Evolutionary conservation across 2,329 filamentous ascomycete species (phyloP), one percentile per base, ranked within the genome.

Genomic region (Exophiala aquamarina): DNA sequence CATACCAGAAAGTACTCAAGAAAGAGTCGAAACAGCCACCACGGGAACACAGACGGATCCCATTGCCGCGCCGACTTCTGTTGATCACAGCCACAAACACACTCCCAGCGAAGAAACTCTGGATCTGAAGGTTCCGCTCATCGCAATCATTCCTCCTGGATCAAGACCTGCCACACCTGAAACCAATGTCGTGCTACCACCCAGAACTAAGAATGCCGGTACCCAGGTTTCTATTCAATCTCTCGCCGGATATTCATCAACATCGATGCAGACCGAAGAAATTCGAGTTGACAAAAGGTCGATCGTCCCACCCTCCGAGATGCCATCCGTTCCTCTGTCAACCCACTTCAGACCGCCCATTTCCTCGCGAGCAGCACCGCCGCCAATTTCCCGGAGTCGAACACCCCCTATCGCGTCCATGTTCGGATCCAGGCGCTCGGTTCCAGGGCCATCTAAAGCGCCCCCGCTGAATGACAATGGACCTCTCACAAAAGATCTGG

Each of bases 91-190:
- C 21, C 57, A 56, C 45, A 48, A 50, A 29, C 45, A 55, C n/a
- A 53, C 52, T 2, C 50, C 49, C 32, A 56, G 55, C 21, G 51
- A 50, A 21, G 55, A 59, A 35, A 54, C 49, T 42, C 9, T 59
- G 52, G 40, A 47, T 70, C 72, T 56, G 68, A 81, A 75, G 3
- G 86, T 96, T 52, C 92, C 92, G 1, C 87, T 84, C 59, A 98
- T 98, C 63, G 87, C 89, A 46, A 89, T 98, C 41, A 87, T 95
- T 58, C 93, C 93, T 23, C 92, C 93, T 0, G 82, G 78, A 3
- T 95, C 89, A 45, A 81, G 87, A 38, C 90, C 92, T n/a, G 75
- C 84, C 3, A 90, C 89, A 2, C 89, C 89, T 2, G 80, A 79
- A 38, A 50, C 47, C 40, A 51, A 44, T 42, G 77, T 83, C 4